Base-by-base conservation (phyloP, 306 rosid species). In the Calophaca sinica region DNA sequence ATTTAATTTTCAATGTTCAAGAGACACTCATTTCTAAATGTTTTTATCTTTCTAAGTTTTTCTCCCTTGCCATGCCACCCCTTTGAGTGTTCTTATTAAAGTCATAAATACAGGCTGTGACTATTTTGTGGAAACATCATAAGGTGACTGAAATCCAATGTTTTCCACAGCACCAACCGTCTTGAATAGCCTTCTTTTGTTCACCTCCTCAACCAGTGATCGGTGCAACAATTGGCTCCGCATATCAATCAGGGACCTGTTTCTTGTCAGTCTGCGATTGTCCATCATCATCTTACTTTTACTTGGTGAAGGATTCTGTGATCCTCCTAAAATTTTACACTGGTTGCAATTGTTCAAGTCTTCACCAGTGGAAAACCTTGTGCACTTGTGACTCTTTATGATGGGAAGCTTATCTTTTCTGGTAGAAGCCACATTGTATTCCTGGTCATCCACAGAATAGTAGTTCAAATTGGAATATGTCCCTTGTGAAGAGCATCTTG, bases 111-210 rank as follows among this genome's bases (percentile, higher is more conserved):
- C 68, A 58, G 72, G 72, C 14, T 31, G 68, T 78, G 49, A 68
- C 77, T 13, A 59, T 46, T 63, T 78, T 33, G 67, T 65, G 26
- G 92, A 77, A 79, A 76, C 82, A 28, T 84, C 91, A 73, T 76
- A 87, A 32, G 97, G 97, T 57, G 90, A 65, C 71, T 91, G 96
- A 83, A 88, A 94, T n/a, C 97, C 94, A 10, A 89, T 88, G 72
- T 85, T 80, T 75, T 94, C 93, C 52, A 94, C 93, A 2, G 90
- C 86, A 73, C 97, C 97, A 13, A 93, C 90, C 1, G 98, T 93
- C 44, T 88, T 93, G 67, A 85, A 91, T 75, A 89, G 38, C 57
- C 97, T 82, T 72, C 93, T 86, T 76, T 87, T 79, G 72, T 79
- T 61, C 69, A 91, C 86, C 80, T 93, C 98, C 74, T 93, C 97